Evolutionary conservation across 495 filamentous ascomycete species (phyloP).

Genomic region (Apodospora peruviana): DNA sequence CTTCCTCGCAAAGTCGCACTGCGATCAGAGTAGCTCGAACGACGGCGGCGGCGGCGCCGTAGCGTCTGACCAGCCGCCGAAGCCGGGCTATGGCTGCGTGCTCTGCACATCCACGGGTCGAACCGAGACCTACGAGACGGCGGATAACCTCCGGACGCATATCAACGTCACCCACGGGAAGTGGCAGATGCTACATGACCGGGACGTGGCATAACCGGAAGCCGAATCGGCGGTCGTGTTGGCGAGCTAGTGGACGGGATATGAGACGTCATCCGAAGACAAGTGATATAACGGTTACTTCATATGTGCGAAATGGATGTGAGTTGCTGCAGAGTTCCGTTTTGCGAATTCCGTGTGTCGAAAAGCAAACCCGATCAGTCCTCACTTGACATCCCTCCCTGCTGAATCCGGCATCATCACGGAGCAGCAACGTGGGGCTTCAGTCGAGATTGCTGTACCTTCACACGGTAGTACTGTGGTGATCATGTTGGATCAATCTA

Average conservation of each 20-base stretch:
- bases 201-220: conserved; percentile 21
- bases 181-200: conserved; percentile 37
- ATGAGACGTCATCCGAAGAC: too few species aligned
- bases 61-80: conserved; percentile 9
- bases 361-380: too few species aligned
- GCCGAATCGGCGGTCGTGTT: background rate
- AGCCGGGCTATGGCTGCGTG: conserved; percentile 15
- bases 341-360: too few species aligned
- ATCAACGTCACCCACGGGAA: conserved; percentile 32
- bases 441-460: too few species aligned
- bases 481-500: too few species aligned
- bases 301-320: too few species aligned
- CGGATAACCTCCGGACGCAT: conserved; percentile 23
- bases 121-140: conserved; percentile 25
- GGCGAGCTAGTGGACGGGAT: background rate
- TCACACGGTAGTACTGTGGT: too few species aligned
- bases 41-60: conserved; percentile 8
- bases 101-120: conserved; percentile 26
- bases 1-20: conserved; percentile 35
- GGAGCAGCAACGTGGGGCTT: too few species aligned
- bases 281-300: too few species aligned
- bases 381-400: too few species aligned
- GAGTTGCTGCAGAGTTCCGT: too few species aligned
- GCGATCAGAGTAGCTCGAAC: conserved; percentile 19
- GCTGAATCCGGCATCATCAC: too few species aligned